Evolutionary conservation across 352 stramenopile species (phyloP).

Genomic region (Phytophthora chlamydospora): DNA sequence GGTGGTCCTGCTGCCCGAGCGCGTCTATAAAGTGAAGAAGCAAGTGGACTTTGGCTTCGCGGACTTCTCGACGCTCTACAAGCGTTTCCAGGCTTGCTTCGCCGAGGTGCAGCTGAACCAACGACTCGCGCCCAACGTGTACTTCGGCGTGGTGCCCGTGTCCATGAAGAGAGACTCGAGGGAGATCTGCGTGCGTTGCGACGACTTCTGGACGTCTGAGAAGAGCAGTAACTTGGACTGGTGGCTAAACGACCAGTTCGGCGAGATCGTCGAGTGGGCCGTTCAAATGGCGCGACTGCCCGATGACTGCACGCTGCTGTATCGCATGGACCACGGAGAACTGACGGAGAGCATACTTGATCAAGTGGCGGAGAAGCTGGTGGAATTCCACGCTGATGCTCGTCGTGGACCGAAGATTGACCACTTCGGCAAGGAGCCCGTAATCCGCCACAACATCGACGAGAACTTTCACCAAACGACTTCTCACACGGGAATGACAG

Average conservation of each 20-base stretch:
- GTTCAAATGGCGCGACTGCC: constrained; percentile 75
- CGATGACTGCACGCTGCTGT: constrained; percentile 56
- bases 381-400: constrained; percentile 61
- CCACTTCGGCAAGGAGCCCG: constrained; percentile 52
- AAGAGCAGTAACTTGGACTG: constrained; percentile 66
- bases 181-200: constrained; percentile 58
- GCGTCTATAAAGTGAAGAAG: constrained; percentile 84
- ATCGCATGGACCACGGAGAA: constrained; percentile 38
- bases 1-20: constrained; percentile 60
- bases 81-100: constrained; percentile 73
- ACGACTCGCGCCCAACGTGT: constrained; percentile 66
- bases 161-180: constrained; percentile 64
- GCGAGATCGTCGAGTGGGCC: constrained; percentile 80
- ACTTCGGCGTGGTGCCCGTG: constrained; percentile 69
- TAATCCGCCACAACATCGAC: constrained; percentile 70
- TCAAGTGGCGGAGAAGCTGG: constrained; percentile 52
- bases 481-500: constrained; percentile 51
- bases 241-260: constrained; percentile 68
- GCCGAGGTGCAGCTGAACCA: constrained; percentile 79
- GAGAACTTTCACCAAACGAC: constrained; percentile 75
- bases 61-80: constrained; percentile 76
- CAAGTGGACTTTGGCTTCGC: constrained; percentile 75
- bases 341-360: constrained; percentile 47
- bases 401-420: constrained; percentile 63
- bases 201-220: constrained; percentile 73